Evolutionary conservation across 805 yeast genomes (phyloP).

Genomic region (Candida mattraensis): DNA sequence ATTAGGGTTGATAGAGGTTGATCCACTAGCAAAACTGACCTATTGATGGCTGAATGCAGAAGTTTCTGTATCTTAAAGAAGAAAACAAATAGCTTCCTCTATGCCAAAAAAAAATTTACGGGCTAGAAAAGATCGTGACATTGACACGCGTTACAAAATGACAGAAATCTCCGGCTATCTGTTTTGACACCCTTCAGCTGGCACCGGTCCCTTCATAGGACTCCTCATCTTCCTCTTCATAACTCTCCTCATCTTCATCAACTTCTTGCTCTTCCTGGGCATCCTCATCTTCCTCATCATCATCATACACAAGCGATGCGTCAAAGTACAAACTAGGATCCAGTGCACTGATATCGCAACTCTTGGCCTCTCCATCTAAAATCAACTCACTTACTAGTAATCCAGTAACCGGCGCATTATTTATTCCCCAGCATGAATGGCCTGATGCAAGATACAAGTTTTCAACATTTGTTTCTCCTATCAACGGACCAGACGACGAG

Average conservation of each 20-base stretch:
- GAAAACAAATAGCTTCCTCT: slow-evolving; percentile 5
- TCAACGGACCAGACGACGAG: slow-evolving; percentile 86
- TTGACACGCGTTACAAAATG: slow-evolving; percentile 2
- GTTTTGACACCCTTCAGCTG: too few relatives aligned
- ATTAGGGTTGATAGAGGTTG: too few relatives aligned
- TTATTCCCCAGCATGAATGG: slow-evolving; percentile 98
- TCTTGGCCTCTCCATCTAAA: slow-evolving; percentile 74
- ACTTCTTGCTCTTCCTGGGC: slow-evolving; percentile 28
- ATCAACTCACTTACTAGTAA: slow-evolving; percentile 83
- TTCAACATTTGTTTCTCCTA: slow-evolving; percentile 89
- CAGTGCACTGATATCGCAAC: slow-evolving; percentile 78
- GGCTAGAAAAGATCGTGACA: too few relatives aligned
- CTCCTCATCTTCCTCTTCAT: slow-evolving; percentile 7
- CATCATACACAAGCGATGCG: slow-evolving; percentile 46
- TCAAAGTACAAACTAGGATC: slow-evolving; percentile 89
- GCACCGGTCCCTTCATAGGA: slow-evolving; percentile 6
- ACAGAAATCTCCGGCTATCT: too few relatives aligned
- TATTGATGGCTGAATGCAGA: not conserved
- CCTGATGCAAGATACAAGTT: slow-evolving; percentile 83
- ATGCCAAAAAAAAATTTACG: slow-evolving; percentile 7
- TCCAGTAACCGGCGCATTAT: slow-evolving; percentile 98
- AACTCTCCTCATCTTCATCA: slow-evolving; percentile 12
- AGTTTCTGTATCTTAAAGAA: not conserved
- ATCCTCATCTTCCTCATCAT: slow-evolving; percentile 30
- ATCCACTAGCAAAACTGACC: not conserved